Conservation (phyloP, 2,329 filamentous ascomycete genomes). For the Clarireedia monteithiana region DNA sequence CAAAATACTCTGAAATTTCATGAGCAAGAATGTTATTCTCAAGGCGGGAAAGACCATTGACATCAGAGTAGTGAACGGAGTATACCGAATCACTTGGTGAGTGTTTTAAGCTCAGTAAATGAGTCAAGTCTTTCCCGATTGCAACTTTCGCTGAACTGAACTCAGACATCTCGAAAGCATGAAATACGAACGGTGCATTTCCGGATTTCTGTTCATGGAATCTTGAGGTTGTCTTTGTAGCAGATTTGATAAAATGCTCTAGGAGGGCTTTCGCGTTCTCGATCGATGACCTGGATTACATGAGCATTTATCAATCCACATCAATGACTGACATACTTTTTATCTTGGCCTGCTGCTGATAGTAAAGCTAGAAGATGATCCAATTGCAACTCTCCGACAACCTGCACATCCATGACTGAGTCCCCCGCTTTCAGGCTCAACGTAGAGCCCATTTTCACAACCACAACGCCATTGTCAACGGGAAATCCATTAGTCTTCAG, state of each 20-base stretch:
- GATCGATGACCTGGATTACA: slow-evolving; percentile 9
- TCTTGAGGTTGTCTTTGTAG: slow-evolving; percentile 15
- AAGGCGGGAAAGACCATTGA: slow-evolving; percentile 23
- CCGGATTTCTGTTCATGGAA: slow-evolving; percentile 18
- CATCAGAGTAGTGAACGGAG: slow-evolving; percentile 21
- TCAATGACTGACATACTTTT: not conserved
- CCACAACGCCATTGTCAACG: not conserved
- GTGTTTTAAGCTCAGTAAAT: slow-evolving; percentile 12
- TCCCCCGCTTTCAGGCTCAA: slow-evolving; percentile 1
- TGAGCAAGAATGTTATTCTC: slow-evolving; percentile 23
- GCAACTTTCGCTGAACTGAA: slow-evolving; percentile 21
- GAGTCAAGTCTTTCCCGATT: slow-evolving; percentile 18
- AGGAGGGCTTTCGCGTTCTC: slow-evolving; percentile 14
- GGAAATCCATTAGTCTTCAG: not conserved
- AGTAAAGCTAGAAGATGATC: not conserved
- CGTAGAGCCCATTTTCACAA: not conserved
- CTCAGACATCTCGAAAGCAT: slow-evolving; percentile 13
- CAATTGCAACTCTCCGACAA: not conserved
- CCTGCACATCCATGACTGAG: not conserved
- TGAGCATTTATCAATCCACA: not conserved
- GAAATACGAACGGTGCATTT: slow-evolving; percentile 14
- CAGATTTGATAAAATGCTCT: slow-evolving; percentile 14
- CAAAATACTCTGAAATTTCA: slow-evolving; percentile 20
- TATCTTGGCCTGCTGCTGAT: not conserved
- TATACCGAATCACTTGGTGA: slow-evolving; percentile 11